These are phyloP conservation scores for Gossypium ekmanianum DNA, from an alignment of 345 rosid genomes.

Conservation along the genomic window DNA sequence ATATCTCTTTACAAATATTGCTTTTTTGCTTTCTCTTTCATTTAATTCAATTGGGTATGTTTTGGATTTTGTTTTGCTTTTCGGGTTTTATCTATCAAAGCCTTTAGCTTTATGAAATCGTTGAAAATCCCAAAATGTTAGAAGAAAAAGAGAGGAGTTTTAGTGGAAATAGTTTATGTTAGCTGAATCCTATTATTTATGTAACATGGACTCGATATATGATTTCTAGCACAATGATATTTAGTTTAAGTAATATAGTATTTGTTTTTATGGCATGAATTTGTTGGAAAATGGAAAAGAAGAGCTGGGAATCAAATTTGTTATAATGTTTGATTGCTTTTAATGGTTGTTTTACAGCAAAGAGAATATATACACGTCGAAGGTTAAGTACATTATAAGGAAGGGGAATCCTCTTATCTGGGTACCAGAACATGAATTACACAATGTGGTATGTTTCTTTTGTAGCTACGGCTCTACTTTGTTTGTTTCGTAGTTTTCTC, in stretches of 20 bases:
- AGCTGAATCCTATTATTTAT: background rate
- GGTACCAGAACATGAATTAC: conserved; percentile 73
- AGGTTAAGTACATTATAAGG: conserved; percentile 67
- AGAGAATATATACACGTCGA: conserved; percentile 61
- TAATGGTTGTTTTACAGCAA: conserved; percentile 37
- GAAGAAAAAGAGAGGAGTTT: background rate
- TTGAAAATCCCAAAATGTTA: background rate
- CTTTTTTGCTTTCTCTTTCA: background rate
- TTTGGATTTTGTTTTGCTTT: background rate
- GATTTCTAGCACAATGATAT: background rate
- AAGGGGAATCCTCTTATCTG: conserved; percentile 78
- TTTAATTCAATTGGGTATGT: background rate
- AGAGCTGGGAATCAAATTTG: background rate
- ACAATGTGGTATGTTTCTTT: conserved; percentile 61
- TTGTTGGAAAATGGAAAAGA: background rate
- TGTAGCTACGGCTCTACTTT: conserved; percentile 1
- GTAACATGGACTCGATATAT: background rate
- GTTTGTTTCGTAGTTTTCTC: background rate
- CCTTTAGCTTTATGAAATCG: background rate
- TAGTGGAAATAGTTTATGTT: conserved; percentile 3
- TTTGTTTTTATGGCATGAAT: background rate
- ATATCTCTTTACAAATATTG: background rate
- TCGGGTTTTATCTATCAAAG: background rate
- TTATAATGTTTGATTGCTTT: background rate
- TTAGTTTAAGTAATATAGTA: background rate